Conservation (phyloP, 371 early-diverging fungal species). For the Mucor piriformis region DNA sequence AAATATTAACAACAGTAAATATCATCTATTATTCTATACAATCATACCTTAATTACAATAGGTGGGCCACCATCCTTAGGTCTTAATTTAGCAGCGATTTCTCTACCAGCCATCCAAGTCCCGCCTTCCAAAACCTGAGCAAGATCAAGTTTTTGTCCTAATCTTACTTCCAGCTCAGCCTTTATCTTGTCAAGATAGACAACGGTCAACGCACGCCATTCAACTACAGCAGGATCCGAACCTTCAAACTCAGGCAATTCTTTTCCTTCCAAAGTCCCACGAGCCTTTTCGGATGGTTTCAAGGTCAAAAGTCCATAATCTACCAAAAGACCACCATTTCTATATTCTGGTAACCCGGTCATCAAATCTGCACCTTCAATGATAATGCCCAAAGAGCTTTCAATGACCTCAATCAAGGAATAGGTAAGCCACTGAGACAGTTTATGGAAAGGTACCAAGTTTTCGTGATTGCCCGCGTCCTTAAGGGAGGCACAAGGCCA, state of each 20-base stretch:
- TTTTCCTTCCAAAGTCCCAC: constrained; percentile 24
- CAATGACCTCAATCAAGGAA: constrained; percentile 84
- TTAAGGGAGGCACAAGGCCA: constrained; percentile 79
- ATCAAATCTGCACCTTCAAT: constrained; percentile 67
- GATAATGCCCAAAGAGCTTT: constrained; percentile 54
- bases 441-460: constrained; percentile 87
- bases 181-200: constrained; percentile 80
- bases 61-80: constrained; percentile 86
- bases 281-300: constrained; percentile 32
- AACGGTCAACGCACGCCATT: constrained; percentile 93
- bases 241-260: constrained; percentile 73
- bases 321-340: constrained; percentile 76
- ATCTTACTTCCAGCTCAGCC: constrained; percentile 51
- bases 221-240: constrained; percentile 82
- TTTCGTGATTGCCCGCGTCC: constrained; percentile 32
- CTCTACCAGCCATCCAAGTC: constrained; percentile 90
- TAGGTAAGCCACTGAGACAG: constrained; percentile 95
- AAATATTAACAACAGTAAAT: not conserved
- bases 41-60: constrained; percentile 68
- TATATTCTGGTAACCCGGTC: constrained; percentile 93
- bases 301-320: constrained; percentile 47
- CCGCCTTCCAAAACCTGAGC: constrained; percentile 92
- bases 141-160: constrained; percentile 62
- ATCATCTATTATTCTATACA: not conserved
- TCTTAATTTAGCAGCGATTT: constrained; percentile 78